Percentiles rank a stretch among this genome's conserved stretches.
phyloP scores from a whole-genome alignment of 2,329 filamentous ascomycete genomes.

The Zalaria obscura region DNA sequence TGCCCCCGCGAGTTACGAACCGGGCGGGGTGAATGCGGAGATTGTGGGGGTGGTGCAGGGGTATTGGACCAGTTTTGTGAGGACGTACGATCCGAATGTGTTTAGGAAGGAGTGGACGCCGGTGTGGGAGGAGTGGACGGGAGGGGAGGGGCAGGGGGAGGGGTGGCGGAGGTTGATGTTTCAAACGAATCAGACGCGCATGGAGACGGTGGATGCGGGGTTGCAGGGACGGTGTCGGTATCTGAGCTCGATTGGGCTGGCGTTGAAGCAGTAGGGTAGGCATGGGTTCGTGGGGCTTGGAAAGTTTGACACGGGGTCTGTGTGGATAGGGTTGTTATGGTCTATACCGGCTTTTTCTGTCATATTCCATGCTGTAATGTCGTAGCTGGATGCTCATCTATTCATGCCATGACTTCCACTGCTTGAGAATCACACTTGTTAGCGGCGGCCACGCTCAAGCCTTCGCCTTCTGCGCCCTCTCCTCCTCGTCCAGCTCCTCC shows the following conservation, averaged over 20 bases:
- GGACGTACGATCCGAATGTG: conserved; percentile 50
- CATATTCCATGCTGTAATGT: too few species aligned
- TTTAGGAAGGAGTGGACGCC: conserved; percentile 32
- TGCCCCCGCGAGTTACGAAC: conserved; percentile 41
- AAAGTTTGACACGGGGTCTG: too few species aligned
- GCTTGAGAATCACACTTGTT: too few species aligned
- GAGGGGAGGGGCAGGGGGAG: conserved; percentile 11
- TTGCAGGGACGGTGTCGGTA: conserved; percentile 34
- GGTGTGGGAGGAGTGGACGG: conserved; percentile 36
- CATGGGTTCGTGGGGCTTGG: neutral
- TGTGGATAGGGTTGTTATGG: too few species aligned
- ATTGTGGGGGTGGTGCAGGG: conserved; percentile 49
- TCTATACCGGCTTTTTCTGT: too few species aligned
- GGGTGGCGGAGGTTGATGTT: conserved; percentile 21
- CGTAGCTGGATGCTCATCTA: too few species aligned
- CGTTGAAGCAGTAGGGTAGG: conserved; percentile 29
- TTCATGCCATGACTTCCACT: too few species aligned
- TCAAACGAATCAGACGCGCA: conserved; percentile 22
- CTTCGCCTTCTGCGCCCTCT: conserved; percentile 5
- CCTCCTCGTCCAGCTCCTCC: conserved; percentile 27
- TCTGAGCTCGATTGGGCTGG: conserved; percentile 32
- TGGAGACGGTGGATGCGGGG: conserved; percentile 22
- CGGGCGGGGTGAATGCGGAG: conserved; percentile 36
- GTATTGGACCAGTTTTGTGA: conserved; percentile 65
- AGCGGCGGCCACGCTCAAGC: too few species aligned